Evolutionary conservation across 192 early-diverging fungal genomes (phyloP), one percentile per base, ranked within the genome.

Genomic region (Coemansia sp.): DNA sequence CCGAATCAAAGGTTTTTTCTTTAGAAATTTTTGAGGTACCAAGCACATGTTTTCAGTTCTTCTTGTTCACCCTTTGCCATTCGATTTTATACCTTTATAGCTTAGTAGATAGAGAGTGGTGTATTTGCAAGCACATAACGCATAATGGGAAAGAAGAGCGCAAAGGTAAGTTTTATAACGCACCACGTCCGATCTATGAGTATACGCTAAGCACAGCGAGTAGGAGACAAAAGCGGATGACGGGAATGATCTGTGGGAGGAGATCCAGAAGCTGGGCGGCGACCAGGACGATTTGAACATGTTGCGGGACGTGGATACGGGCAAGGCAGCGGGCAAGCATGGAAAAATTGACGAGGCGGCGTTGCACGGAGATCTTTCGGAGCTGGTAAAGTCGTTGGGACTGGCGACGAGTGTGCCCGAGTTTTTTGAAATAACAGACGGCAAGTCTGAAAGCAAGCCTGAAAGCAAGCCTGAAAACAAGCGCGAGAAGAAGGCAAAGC

Each of bases 211-310:
- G 15, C 15, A 44, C 12, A 44, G 40, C 40, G 15, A 17, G 10
- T 36, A 64, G 49, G 57, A 60, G 17, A 34, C 28, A 26, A 55
- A 60, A 44, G n/a, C 21, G 17, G 61, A 54, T 28, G 38, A 44
- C 22, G 21, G 51, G 9, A 55, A 42, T 15, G 69, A 1, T 26
- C 77, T 90, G 51, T 77, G 87, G 66, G 70, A 69, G 20, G 87
- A 90, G 78, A 90, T 90, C 60, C 74, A 84, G 57, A 81, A 78
- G 57, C 69, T 90, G n/a, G 88, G 88, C 46, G 88, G 88, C 15
- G 69, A 72, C 49, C 67, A 71, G 62, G 72, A 69, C 14, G 88
- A 90, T 52, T 60, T 87, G 57, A 81, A 83, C 44, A 69, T 88
- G 66, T 69, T 90, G 8, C 64, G 69, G 12, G 87, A 86, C 21